Conservation (phyloP, 2,329 filamentous ascomycete species). For the Aureobasidium sp. region DNA sequence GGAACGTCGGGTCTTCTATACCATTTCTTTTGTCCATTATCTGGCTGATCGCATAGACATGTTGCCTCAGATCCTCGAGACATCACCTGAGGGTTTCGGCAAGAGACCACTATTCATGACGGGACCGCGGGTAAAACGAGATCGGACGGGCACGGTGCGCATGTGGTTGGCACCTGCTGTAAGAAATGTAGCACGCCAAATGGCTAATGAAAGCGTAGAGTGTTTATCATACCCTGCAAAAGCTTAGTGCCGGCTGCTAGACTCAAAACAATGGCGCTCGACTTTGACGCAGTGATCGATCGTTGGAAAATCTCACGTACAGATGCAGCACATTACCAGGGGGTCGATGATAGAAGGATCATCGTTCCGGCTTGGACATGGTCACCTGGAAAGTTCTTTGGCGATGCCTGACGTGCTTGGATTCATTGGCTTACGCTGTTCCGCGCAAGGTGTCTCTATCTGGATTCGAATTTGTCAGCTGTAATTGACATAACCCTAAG, state of each 20-base stretch:
- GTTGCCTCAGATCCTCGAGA: neutral
- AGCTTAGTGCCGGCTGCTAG: conserved; percentile 2
- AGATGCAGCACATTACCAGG: neutral
- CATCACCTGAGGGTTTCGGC: neutral
- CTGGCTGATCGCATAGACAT: neutral
- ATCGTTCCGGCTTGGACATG: neutral
- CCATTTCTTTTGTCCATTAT: neutral
- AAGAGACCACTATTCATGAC: neutral
- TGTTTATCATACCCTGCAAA: neutral
- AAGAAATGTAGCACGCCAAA: conserved; percentile 3
- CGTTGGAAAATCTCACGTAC: neutral
- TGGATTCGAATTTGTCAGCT: conserved; percentile 1
- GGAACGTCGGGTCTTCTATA: neutral
- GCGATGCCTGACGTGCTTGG: neutral
- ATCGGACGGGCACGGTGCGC: neutral
- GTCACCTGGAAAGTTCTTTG: neutral
- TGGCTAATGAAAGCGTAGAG: neutral
- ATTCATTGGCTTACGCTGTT: neutral
- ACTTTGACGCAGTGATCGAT: neutral
- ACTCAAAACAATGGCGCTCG: conserved; percentile 1
- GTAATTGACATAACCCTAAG: conserved; percentile 3
- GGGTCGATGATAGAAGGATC: neutral
- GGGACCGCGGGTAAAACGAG: neutral
- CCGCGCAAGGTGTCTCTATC: neutral
- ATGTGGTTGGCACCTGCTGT: conserved; percentile 1